Percentiles rank a stretch among this genome's conserved stretches.
These are phyloP conservation scores for Calonectria honghensis DNA, from an alignment of 2,329 filamentous ascomycete genomes.

Conservation along the genomic window DNA sequence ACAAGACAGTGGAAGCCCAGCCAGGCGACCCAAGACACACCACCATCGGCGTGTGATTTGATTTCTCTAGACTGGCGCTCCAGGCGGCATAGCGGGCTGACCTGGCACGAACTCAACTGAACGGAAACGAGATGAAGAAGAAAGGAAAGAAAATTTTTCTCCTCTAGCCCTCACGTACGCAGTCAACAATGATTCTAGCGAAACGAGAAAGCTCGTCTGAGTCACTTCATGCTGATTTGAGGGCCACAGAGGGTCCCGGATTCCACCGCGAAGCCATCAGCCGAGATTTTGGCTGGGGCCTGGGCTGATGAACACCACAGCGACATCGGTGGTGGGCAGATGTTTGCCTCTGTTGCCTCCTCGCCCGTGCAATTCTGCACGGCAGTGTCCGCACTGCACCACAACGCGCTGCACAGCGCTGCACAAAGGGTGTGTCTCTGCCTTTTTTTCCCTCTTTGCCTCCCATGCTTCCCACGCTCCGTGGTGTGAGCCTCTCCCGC, in stretches of 20 bases:
- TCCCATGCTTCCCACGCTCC: conserved; percentile 40
- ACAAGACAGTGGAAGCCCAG: conserved; percentile 32
- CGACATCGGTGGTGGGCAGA: conserved; percentile 57
- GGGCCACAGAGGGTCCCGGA: conserved; percentile 52
- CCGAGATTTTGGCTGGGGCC: conserved; percentile 55
- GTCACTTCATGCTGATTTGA: conserved; percentile 41
- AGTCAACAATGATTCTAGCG: conserved; percentile 35
- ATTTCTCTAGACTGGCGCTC: conserved; percentile 23
- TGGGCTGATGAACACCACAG: conserved; percentile 56
- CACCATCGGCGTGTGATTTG: conserved; percentile 54
- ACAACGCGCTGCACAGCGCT: conserved; percentile 42
- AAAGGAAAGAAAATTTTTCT: conserved; percentile 45
- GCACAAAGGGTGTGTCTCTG: conserved; percentile 44
- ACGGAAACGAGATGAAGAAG: conserved; percentile 34
- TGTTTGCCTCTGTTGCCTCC: conserved; percentile 51
- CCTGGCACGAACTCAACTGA: conserved; percentile 29
- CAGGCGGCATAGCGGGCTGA: conserved; percentile 44
- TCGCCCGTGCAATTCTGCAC: conserved; percentile 54
- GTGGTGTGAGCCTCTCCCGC: conserved; percentile 53
- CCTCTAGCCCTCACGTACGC: conserved; percentile 41
- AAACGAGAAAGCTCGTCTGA: conserved; percentile 55
- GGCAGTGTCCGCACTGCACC: conserved; percentile 49
- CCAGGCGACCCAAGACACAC: conserved; percentile 50
- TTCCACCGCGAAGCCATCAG: conserved; percentile 55
- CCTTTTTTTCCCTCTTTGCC: conserved; percentile 40